These are phyloP conservation scores for Macroventuria anomochaeta DNA, from an alignment of 2,329 filamentous ascomycete genomes.

Conservation along the genomic window DNA sequence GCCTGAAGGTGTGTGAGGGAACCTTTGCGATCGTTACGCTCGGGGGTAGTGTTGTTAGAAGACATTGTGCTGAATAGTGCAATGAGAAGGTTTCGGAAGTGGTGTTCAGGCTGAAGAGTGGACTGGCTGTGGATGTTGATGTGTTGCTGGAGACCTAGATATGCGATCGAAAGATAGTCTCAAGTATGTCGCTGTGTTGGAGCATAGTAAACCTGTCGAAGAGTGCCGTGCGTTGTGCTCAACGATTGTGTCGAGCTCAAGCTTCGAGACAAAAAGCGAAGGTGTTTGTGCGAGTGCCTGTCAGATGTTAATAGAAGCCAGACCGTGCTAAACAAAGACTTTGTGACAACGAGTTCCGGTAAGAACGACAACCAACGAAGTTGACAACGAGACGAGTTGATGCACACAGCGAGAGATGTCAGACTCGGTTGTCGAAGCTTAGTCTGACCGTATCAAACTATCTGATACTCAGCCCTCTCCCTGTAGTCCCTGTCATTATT, in stretches of 20 bases:
- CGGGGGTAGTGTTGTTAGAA: not conserved
- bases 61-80: not conserved
- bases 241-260: not conserved
- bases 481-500: conserved; percentile 33
- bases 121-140: too few species aligned
- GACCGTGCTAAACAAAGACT: not conserved
- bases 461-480: conserved; percentile 11
- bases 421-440: not conserved
- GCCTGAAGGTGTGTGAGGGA: too few species aligned
- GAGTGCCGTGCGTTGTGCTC: not conserved
- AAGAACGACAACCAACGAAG: not conserved
- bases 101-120: not conserved
- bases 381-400: not conserved
- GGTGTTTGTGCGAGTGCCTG: not conserved
- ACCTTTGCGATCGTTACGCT: not conserved
- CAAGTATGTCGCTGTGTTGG: not conserved
- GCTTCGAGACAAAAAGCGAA: not conserved
- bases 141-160: not conserved
- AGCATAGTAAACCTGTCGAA: not conserved
- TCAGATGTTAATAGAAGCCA: not conserved
- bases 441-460: not conserved
- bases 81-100: not conserved
- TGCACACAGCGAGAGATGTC: not conserved
- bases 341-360: too few species aligned
- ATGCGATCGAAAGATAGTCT: not conserved